phyloP scores from a whole-genome alignment of 257 asterid genomes.

The Voacanga thouarsii region DNA sequence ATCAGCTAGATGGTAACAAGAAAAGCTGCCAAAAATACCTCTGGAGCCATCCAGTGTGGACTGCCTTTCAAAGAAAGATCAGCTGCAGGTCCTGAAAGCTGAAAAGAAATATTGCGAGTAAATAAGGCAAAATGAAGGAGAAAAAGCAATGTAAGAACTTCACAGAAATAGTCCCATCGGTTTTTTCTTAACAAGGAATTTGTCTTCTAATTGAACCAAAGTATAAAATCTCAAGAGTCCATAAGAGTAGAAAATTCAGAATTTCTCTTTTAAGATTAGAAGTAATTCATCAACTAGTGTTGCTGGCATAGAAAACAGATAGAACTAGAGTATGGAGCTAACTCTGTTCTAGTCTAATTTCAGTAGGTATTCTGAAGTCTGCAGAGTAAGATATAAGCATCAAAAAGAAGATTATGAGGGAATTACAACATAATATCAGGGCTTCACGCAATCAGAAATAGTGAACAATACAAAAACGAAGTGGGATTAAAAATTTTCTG shows the following conservation, averaged over 20 bases:
- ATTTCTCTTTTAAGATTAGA: background rate
- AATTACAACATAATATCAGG: background rate
- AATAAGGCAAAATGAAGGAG: background rate
- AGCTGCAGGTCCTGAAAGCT: slow-evolving; percentile 48
- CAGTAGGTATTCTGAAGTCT: background rate
- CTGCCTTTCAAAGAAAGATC: slow-evolving; percentile 81
- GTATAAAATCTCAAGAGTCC: background rate
- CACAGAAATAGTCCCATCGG: background rate
- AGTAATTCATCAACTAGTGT: background rate
- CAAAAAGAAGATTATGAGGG: background rate
- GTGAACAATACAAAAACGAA: background rate
- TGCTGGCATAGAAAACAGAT: background rate
- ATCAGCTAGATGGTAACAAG: slow-evolving; percentile 9
- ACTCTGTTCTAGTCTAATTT: background rate
- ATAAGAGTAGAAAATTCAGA: background rate
- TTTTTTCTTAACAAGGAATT: background rate
- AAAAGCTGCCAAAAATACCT: slow-evolving; percentile 42
- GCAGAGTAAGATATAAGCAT: background rate
- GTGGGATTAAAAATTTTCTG: slow-evolving; percentile 11
- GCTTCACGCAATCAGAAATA: background rate
- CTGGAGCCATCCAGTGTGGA: slow-evolving; percentile 97
- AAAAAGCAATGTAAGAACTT: background rate
- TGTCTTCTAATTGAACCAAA: background rate
- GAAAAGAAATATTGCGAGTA: slow-evolving; percentile 10
- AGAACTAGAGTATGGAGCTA: background rate